Conservation (phyloP, 176 grass and related monocot species). For the Oryza brachyantha region DNA sequence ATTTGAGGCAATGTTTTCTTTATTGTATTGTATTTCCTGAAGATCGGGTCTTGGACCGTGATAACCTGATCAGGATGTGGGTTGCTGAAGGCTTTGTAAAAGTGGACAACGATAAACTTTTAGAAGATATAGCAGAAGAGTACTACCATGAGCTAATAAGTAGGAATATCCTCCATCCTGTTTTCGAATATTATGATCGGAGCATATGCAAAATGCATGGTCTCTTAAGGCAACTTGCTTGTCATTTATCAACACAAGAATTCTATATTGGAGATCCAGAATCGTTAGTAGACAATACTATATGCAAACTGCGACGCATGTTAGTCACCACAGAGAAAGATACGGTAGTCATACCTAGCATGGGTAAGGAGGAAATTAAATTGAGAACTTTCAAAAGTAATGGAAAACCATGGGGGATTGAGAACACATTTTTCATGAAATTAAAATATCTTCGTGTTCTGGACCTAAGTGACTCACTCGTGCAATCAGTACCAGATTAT, state of each 20-base stretch:
- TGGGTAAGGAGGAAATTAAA: no score
- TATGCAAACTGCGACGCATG: slow-evolving; percentile 1
- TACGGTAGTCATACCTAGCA: no score
- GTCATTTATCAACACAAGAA: slow-evolving; percentile 23
- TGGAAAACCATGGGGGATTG: background rate
- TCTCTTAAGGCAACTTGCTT: slow-evolving; percentile 36
- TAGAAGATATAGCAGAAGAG: slow-evolving; percentile 33
- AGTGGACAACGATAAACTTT: background rate
- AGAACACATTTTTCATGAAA: background rate
- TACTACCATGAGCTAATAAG: slow-evolving; percentile 21
- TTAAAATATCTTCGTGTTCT: background rate
- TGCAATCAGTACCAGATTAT: background rate
- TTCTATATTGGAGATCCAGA: slow-evolving; percentile 17
- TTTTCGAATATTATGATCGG: no score
- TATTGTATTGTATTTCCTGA: slow-evolving; percentile 32
- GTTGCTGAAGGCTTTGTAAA: slow-evolving; percentile 36
- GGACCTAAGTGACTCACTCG: background rate
- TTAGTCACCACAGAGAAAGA: background rate
- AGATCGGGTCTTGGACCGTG: background rate
- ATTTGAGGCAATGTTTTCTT: slow-evolving; percentile 32
- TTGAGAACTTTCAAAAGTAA: no score
- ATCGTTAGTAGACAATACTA: background rate
- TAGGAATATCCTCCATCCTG: slow-evolving; percentile 26
- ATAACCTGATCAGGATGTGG: background rate
- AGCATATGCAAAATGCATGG: slow-evolving; percentile 13